Evolutionary conservation across 305 asterid species (phyloP).

Genomic region (Fraxinus baroniana): DNA sequence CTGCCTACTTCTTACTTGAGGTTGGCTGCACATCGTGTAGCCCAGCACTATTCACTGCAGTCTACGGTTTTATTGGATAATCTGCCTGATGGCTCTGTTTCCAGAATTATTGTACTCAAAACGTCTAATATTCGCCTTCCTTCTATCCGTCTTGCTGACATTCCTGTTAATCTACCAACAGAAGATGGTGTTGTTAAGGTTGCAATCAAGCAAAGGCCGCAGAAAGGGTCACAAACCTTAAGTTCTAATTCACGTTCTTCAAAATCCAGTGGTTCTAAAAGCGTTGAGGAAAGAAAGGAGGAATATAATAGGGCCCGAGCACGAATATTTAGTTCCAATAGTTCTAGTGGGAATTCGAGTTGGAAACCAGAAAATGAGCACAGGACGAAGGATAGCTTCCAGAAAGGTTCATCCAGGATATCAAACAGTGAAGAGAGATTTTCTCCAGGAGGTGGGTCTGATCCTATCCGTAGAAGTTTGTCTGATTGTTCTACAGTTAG

Average conservation of each 20-base stretch:
- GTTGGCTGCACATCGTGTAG: conserved; percentile 99
- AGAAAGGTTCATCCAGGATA: conserved; percentile 49
- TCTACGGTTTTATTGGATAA: conserved; percentile 95
- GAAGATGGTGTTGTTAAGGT: conserved; percentile 73
- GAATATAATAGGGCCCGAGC: conserved; percentile 97
- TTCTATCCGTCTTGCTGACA: conserved; percentile 86
- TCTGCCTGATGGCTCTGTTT: conserved; percentile 87
- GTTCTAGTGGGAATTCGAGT: conserved; percentile 52
- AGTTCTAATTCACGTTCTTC: conserved; percentile 48
- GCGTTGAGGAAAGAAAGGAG: conserved; percentile 97
- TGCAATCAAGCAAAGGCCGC: conserved; percentile 99
- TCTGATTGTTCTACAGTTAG: conserved; percentile 70
- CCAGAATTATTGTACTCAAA: conserved; percentile 86
- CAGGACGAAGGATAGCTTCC: conserved; percentile 58
- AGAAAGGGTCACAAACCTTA: conserved; percentile 54
- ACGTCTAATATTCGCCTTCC: conserved; percentile 64
- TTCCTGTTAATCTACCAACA: conserved; percentile 84
- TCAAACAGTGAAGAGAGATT: conserved; percentile 58
- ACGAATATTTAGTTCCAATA: conserved; percentile 82
- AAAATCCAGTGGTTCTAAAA: conserved; percentile 71
- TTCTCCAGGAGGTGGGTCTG: conserved; percentile 42
- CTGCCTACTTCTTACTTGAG: conserved; percentile 97
- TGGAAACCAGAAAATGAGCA: conserved; percentile 61
- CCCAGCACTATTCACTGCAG: conserved; percentile 91
- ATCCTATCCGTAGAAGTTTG: conserved; percentile 51